These are phyloP conservation scores for Metrosideros polymorpha DNA, from an alignment of 441 rosid species.

Conservation along the genomic window DNA sequence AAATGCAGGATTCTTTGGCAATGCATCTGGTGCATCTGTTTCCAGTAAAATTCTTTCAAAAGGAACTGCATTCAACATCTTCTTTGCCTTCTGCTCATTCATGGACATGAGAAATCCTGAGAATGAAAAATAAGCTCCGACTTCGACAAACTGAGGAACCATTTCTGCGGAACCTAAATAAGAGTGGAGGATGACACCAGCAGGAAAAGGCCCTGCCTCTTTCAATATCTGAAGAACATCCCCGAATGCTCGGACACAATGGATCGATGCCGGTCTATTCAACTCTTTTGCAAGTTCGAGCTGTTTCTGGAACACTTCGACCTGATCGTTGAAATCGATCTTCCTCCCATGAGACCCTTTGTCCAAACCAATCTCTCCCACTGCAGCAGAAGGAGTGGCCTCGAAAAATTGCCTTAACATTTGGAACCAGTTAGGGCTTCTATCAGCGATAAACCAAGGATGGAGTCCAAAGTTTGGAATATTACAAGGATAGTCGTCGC, in stretches of 20 bases:
- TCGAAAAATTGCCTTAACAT: slow-evolving; percentile 52
- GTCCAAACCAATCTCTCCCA: slow-evolving; percentile 98
- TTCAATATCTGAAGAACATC: slow-evolving; percentile 71
- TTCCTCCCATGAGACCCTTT: slow-evolving; percentile 62
- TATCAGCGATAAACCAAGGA: slow-evolving; percentile 70
- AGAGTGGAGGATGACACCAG: slow-evolving; percentile 84
- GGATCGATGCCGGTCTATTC: slow-evolving; percentile 69
- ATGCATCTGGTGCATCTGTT: slow-evolving; percentile 91
- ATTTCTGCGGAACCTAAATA: slow-evolving; percentile 82
- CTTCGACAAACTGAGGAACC: slow-evolving; percentile 75
- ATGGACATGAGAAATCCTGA: slow-evolving; percentile 78
- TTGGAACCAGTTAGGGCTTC: slow-evolving; percentile 70
- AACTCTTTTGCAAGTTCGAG: slow-evolving; percentile 76
- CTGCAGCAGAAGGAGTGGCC: slow-evolving; percentile 71
- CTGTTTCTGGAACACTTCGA: slow-evolving; percentile 66
- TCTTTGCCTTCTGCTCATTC: slow-evolving; percentile 59
- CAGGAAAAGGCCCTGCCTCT: slow-evolving; percentile 73
- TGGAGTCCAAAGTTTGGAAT: slow-evolving; percentile 86
- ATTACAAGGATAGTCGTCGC: slow-evolving; percentile 48
- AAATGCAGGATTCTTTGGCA: slow-evolving; percentile 53
- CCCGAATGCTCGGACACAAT: slow-evolving; percentile 81
- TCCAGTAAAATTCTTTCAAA: slow-evolving; percentile 73
- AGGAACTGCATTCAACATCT: slow-evolving; percentile 61
- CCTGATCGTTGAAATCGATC: slow-evolving; percentile 65
- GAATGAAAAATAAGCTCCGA: slow-evolving; percentile 85